Evolutionary conservation across 148 eudicot genomes (phyloP), one percentile per base, ranked within the genome.

Genomic region (Amaranthus hypochondriacus): DNA sequence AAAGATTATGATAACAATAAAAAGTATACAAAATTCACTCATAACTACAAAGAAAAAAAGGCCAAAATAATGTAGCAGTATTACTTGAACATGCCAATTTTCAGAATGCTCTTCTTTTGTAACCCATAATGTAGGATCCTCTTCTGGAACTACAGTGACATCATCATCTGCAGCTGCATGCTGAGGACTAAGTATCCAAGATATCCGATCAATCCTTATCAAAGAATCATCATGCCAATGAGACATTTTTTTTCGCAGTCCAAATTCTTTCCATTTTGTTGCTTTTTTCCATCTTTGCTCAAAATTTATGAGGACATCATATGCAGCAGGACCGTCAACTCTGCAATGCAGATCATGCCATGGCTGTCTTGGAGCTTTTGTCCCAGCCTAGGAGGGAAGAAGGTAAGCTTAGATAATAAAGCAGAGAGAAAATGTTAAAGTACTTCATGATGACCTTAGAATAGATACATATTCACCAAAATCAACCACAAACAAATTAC

Each of bases 331-430:
- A 11, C 98, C 98, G 39, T 95, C 98, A 68, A 95, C 81, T 80
- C 81, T 87, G 82, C 96, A 88, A 76, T 94, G 98, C 79, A 91
- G 79, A 79, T 94, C 98, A 84, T 94, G 98, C 98, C 99, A 95
- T 49, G 99, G 97, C 76, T 95, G 88, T 73, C 99, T 92, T 56
- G 99, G 99, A 81, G 96, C 97, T 86, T 83, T 90, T 13, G 89
- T 92, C 75, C 96, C 99, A 73, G 81, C 86, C 99, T 95, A 71
- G 64, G 75, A 72, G 39, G 39, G 39, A 28, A 28, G 39, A 28
- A 28, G 39, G 39, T 28, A 48, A 66, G 47, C 68, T 48, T 76
- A 75, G 47, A 57, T 43, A 51, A 21, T 65, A 67, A 47, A 12
- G 10, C 46, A 62, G 59, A 7, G 28, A 49, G 9, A 5, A 28